Percentiles rank a stretch among this genome's conserved stretches.
phyloP scores from a whole-genome alignment of 257 asterid species.

The Nicotiana undulata region DNA sequence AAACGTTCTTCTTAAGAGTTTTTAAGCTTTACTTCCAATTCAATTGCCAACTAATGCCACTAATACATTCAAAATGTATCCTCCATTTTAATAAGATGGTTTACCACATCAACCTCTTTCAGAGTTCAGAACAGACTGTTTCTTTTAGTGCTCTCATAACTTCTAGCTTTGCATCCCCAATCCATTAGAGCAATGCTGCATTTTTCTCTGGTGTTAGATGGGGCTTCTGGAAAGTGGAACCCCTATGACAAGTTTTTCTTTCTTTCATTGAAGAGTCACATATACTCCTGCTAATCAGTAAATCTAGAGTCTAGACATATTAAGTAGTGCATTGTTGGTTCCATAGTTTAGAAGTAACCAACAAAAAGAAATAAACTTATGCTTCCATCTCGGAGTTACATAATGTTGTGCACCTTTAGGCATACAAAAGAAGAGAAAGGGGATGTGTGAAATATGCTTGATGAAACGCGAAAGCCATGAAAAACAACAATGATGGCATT shows the following conservation, averaged over 20 bases:
- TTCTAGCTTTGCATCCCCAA: background rate
- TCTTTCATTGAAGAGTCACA: background rate
- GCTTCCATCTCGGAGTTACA: background rate
- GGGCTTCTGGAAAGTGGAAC: background rate
- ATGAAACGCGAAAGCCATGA: background rate
- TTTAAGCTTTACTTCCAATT: too few species aligned
- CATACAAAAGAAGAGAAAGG: background rate
- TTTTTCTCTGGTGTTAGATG: background rate
- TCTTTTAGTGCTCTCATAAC: background rate
- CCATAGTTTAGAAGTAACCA: background rate
- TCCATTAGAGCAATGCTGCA: background rate
- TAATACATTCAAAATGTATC: background rate
- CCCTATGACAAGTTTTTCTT: background rate
- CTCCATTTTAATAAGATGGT: background rate
- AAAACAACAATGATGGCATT: background rate
- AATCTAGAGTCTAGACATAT: constrained; percentile 1
- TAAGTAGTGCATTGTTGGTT: background rate
- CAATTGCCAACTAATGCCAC: too few species aligned
- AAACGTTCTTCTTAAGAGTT: too few species aligned
- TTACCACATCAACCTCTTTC: background rate
- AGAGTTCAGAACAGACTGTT: background rate
- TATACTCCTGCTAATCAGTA: background rate
- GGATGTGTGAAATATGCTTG: background rate
- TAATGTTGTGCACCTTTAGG: background rate
- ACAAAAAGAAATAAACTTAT: background rate